Evolutionary conservation across 495 filamentous ascomycete species (phyloP).

Genomic region (Annulohypoxylon nitens): DNA sequence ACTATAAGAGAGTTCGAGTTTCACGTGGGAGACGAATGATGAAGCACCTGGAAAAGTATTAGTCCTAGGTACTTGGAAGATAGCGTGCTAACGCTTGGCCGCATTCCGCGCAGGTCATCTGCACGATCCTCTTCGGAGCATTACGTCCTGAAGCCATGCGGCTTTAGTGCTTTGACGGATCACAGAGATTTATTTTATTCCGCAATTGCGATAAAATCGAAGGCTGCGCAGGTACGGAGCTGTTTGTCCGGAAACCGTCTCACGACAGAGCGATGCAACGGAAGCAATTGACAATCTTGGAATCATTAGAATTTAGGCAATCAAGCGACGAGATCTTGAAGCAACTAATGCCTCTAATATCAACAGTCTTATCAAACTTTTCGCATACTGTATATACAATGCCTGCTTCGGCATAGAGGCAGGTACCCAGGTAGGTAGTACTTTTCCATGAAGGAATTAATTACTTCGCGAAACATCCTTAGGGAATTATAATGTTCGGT

Average conservation of each 20-base stretch:
- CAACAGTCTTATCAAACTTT: neutral
- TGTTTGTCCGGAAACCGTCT: conserved; percentile 26
- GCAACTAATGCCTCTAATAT: neutral
- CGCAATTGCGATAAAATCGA: neutral
- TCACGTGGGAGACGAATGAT: conserved; percentile 11
- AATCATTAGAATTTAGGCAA: neutral
- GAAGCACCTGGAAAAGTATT: neutral
- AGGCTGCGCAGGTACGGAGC: conserved; percentile 19
- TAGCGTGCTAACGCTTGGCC: conserved; percentile 17
- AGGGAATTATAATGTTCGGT: conserved; percentile 18
- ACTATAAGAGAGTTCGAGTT: conserved; percentile 2
- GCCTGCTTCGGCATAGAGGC: neutral
- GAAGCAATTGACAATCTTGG: neutral
- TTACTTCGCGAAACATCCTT: neutral
- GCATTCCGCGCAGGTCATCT: conserved; percentile 31
- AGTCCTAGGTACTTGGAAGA: neutral
- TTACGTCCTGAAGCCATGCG: conserved; percentile 25
- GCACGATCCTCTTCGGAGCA: conserved; percentile 36
- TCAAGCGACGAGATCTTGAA: neutral
- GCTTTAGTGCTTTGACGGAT: conserved; percentile 25
- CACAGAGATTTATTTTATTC: conserved; percentile 13
- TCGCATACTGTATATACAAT: neutral
- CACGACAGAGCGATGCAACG: conserved; percentile 19
- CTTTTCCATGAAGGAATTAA: neutral
- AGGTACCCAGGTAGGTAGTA: neutral